These are phyloP conservation scores for Pulveroboletus ravenelii DNA, from an alignment of 768 basidiomycete genomes.

Conservation along the genomic window DNA sequence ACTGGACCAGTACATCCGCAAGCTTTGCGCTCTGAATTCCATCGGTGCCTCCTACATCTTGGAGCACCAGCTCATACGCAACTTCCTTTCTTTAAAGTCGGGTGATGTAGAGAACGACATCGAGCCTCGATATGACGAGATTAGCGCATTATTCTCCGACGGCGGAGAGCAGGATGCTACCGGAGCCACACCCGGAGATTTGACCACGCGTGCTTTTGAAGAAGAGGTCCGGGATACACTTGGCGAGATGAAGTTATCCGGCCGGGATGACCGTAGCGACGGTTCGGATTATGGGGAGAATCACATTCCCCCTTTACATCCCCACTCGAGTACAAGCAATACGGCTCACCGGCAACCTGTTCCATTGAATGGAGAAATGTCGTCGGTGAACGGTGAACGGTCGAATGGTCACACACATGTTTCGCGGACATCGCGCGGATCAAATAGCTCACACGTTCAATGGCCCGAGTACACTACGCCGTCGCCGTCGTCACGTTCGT, in stretches of 20 bases:
- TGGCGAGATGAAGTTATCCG: constrained; percentile 43
- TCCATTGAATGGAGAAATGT: constrained; percentile 33
- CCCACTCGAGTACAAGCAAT: constrained; percentile 34
- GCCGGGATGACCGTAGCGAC: constrained; percentile 50
- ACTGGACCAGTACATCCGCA: constrained; percentile 82
- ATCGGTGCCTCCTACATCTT: constrained; percentile 74
- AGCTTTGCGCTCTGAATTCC: constrained; percentile 67
- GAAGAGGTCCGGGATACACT: constrained; percentile 48
- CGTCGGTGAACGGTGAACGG: constrained; percentile 35
- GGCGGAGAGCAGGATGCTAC: constrained; percentile 34
- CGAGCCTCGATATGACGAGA: constrained; percentile 54
- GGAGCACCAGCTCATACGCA: constrained; percentile 72
- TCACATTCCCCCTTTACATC: constrained; percentile 29
- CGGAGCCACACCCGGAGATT: constrained; percentile 25
- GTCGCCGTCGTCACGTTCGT: constrained; percentile 49
- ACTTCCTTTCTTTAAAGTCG: constrained; percentile 78
- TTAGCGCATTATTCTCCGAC: constrained; percentile 48
- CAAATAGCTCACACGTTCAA: constrained; percentile 23
- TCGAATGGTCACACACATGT: constrained; percentile 15
- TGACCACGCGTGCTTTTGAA: constrained; percentile 34
- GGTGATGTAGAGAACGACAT: constrained; percentile 78
- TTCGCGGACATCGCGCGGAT: constrained; percentile 29
- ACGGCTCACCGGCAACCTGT: constrained; percentile 44
- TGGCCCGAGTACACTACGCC: constrained; percentile 31
- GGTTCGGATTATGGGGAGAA: constrained; percentile 65